Base-by-base conservation (phyloP, 495 filamentous ascomycete species). In the Annulohypoxylon maeteangense region DNA sequence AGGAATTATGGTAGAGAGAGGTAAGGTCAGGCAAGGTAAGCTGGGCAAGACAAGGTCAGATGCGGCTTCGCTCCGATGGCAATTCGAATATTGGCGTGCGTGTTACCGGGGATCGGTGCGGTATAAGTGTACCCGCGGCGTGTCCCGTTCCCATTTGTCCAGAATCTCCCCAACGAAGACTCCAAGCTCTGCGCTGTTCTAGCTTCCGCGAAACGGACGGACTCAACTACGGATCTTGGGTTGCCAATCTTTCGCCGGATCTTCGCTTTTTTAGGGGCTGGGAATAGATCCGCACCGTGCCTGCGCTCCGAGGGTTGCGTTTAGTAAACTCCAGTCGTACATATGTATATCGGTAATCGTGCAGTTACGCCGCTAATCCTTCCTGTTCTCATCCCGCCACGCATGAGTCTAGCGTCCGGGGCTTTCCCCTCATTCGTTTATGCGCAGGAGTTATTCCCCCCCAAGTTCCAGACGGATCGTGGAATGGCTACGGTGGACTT, bases 121-220 rank as follows among this genome's bases (percentile, higher is more conserved):
- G 45, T 48, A 25, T 48, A 48, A 53, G 40, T 16, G 23, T 34
- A 25, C 3, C 22, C 14, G 63, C 44, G 54, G 69, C 65, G 70
- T 72, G 69, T 72, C 34, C 64, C 63, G 36, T 22, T 68, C 59
- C 65, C 42, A 72, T 72, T 72, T 68, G 70, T 65, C 65, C 60
- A 70, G 34, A 32, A 20, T 16, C 27, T 1, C 34, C 27, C 11
- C 36, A n/a, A 8, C 56, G 27, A n/a, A n/a, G 42, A 40, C 34
- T 4, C 10, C 27, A 29, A 32, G 53, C 31, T 22, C 32, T 40
- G 34, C 18, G 54, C 54, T 57, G 34, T 56, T 32, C 3, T 32
- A 14, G 11, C 36, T 40, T 63, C 59, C 59, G 54, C 44, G 50
- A 54, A 69, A 59, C 55, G 55, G 64, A 20, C 54, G 3, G 27